Evolutionary conservation across 2,329 filamentous ascomycete genomes (phyloP).

Genomic region (Simplicillium aogashimaense): DNA sequence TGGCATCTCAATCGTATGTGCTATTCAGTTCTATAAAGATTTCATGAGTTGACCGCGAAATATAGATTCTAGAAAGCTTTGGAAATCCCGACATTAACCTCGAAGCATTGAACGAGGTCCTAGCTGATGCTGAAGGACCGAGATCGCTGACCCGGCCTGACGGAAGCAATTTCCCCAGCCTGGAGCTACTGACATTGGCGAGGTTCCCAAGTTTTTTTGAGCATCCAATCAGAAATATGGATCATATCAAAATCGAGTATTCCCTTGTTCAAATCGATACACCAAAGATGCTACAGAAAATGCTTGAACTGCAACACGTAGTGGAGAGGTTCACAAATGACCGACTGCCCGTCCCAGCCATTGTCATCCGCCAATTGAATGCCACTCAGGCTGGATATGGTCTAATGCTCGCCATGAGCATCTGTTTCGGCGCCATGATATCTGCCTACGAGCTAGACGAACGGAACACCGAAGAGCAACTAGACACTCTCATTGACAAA

Average conservation of each 20-base stretch:
- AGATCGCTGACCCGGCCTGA: background rate
- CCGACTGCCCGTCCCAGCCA: background rate
- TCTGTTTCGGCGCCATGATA: background rate
- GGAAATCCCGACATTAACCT: background rate
- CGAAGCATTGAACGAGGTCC: background rate
- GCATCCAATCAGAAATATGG: background rate
- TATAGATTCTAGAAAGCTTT: background rate
- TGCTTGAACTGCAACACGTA: background rate
- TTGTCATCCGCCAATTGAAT: background rate
- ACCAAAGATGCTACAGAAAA: background rate
- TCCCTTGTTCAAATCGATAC: background rate
- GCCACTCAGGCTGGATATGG: background rate
- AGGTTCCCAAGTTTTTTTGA: background rate
- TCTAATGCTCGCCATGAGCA: background rate
- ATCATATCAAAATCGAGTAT: background rate
- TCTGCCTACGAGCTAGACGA: background rate
- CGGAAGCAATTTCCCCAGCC: background rate
- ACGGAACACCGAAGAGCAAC: background rate
- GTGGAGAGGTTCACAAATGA: background rate
- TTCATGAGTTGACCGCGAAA: background rate
- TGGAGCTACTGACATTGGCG: background rate
- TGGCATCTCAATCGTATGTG: background rate
- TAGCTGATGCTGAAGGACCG: background rate
- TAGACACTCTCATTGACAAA: background rate
- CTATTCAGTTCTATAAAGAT: background rate